A percentile compares a stretch with the other conserved stretches of the same genome.
Evolutionary conservation across 495 filamentous ascomycete species (phyloP).

Genomic region (Penicillium verhagenii): DNA sequence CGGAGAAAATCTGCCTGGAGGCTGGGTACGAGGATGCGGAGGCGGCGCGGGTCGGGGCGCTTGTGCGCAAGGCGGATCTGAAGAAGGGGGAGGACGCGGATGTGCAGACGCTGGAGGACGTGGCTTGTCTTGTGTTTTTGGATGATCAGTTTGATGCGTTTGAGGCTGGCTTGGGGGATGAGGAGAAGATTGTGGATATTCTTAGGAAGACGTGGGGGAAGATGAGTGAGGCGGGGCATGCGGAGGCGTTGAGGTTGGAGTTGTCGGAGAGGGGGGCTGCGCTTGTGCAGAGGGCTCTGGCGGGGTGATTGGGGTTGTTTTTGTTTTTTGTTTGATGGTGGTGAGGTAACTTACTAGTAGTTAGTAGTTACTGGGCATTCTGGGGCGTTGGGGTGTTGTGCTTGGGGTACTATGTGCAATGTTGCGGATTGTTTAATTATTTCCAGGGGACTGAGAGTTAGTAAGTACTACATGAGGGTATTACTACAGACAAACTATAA

Average conservation of each 20-base stretch:
- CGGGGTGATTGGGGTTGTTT: constrained; percentile 20
- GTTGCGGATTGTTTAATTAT: too few species aligned
- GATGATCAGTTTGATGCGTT: constrained; percentile 82
- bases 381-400: too few species aligned
- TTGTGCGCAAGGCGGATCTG: constrained; percentile 67
- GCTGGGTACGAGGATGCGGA: constrained; percentile 49
- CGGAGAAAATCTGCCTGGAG: constrained; percentile 51
- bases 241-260: constrained; percentile 63
- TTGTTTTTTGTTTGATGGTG: background rate
- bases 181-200: constrained; percentile 73
- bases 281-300: constrained; percentile 65
- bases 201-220: constrained; percentile 82
- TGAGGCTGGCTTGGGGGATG: constrained; percentile 58
- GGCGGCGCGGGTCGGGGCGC: constrained; percentile 51
- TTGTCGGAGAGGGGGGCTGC: constrained; percentile 57
- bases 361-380: too few species aligned
- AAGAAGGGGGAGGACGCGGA: constrained; percentile 61
- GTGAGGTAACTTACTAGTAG: background rate
- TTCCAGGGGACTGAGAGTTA: too few species aligned
- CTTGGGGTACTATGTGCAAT: too few species aligned
- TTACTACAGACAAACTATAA: too few species aligned
- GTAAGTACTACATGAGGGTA: too few species aligned
- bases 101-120: constrained; percentile 74
- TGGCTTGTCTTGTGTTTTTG: constrained; percentile 81
- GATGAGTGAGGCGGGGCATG: constrained; percentile 66